Percentiles rank a stretch among this genome's conserved stretches.
Evolutionary conservation across 192 early-diverging fungal genomes (phyloP).

Genomic region (Diversispora epigaea): DNA sequence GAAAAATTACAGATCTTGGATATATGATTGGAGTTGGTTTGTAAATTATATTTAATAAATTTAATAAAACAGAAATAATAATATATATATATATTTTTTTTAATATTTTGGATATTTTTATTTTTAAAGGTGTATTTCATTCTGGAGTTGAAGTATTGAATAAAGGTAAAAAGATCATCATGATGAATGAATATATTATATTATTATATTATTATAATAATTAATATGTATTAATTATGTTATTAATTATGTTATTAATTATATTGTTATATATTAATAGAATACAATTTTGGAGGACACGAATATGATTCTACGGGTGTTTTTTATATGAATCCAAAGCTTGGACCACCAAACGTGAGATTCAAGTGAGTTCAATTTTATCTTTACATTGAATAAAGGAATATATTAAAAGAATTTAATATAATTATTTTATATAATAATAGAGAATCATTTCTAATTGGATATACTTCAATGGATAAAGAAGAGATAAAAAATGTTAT

Average conservation of each 20-base stretch:
- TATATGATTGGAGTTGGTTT: constrained; percentile 45
- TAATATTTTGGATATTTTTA: not conserved
- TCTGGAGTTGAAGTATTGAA: constrained; percentile 44
- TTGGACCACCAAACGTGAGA: constrained; percentile 42
- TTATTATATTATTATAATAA: not conserved
- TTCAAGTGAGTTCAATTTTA: constrained; percentile 37
- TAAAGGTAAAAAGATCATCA: constrained; percentile 30
- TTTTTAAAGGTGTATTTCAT: constrained; percentile 42
- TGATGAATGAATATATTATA: not conserved
- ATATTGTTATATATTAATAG: constrained; percentile 9
- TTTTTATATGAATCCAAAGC: constrained; percentile 41
- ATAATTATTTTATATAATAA: not conserved
- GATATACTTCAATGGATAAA: constrained; percentile 15
- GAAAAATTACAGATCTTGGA: constrained; percentile 38
- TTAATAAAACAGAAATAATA: not conserved
- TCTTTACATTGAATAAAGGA: not conserved
- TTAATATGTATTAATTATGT: not conserved
- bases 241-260: too few species aligned
- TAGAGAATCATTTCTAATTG: constrained; percentile 25
- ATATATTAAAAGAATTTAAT: not conserved
- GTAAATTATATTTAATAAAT: not conserved
- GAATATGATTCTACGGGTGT: constrained; percentile 46
- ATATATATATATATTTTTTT: not conserved
- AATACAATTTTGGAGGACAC: constrained; percentile 50
- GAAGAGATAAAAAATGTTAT: constrained; percentile 20